A percentile compares a stretch with the other conserved stretches of the same genome.
Evolutionary conservation across 441 rosid genomes (phyloP).

Genomic region (Pelargonium myrrhifolium): DNA sequence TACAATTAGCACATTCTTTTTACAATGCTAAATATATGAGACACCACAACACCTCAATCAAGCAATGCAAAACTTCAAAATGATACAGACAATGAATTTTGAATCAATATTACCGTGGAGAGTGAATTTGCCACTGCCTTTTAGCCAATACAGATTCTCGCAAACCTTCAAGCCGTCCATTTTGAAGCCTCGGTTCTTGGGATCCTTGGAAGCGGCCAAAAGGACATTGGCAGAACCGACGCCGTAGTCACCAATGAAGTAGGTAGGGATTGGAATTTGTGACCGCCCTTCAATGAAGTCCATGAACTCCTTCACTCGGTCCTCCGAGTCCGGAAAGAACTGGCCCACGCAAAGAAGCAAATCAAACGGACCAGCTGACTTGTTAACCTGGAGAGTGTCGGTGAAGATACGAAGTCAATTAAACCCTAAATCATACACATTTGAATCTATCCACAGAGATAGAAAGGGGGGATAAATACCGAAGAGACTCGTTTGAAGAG

Average conservation of each 20-base stretch:
- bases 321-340: constrained; percentile 74
- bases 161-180: constrained; percentile 69
- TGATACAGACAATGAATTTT: neutral
- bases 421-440: constrained; percentile 19
- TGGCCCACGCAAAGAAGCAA: constrained; percentile 83
- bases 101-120: constrained; percentile 44
- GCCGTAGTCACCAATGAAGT: constrained; percentile 90
- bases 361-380: constrained; percentile 89
- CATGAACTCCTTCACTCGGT: constrained; percentile 51
- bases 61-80: neutral
- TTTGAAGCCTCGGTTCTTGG: constrained; percentile 69
- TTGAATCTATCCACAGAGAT: neutral
- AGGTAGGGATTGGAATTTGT: constrained; percentile 66
- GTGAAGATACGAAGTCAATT: neutral
- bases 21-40: neutral
- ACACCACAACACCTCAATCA: neutral
- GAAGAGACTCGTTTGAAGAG: constrained; percentile 78
- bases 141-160: constrained; percentile 68
- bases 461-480: constrained; percentile 26
- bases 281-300: constrained; percentile 62
- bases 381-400: constrained; percentile 47
- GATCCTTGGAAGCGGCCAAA: constrained; percentile 43
- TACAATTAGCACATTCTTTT: neutral
- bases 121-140: constrained; percentile 88
- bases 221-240: constrained; percentile 55